Conservation (phyloP, 768 basidiomycete genomes). For the Rickenella mellea region DNA sequence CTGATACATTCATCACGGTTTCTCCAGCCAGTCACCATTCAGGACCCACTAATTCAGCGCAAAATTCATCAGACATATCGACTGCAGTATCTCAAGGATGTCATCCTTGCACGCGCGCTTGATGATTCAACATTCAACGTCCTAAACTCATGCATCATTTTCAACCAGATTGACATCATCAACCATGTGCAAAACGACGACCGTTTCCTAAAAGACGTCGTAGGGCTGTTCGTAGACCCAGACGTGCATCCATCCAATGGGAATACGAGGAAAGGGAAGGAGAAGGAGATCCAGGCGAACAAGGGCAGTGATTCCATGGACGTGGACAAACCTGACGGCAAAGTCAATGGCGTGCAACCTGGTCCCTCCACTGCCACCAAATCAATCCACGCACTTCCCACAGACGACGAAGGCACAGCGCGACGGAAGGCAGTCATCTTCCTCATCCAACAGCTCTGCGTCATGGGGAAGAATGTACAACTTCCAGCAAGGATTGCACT, state of each 20-base stretch:
- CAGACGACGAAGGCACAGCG: slow-evolving; percentile 34
- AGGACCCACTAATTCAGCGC: slow-evolving; percentile 60
- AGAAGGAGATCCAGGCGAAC: slow-evolving; percentile 6
- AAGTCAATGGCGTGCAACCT: slow-evolving; percentile 28
- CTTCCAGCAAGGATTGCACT: slow-evolving; percentile 75
- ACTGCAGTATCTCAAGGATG: slow-evolving; percentile 95
- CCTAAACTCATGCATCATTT: slow-evolving; percentile 94
- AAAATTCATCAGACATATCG: slow-evolving; percentile 98
- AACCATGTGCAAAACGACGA: slow-evolving; percentile 75
- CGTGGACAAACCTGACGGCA: slow-evolving; percentile 21
- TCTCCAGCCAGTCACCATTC: slow-evolving; percentile 81
- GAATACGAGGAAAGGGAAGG: slow-evolving; percentile 15
- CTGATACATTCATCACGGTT: slow-evolving; percentile 75
- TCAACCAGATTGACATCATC: slow-evolving; percentile 99
- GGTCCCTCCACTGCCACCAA: slow-evolving; percentile 2
- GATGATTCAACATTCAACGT: slow-evolving; percentile 98
- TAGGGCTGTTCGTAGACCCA: slow-evolving; percentile 66
- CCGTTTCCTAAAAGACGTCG: slow-evolving; percentile 67
- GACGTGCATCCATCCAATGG: slow-evolving; percentile 42
- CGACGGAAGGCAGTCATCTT: slow-evolving; percentile 71
- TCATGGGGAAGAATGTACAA: slow-evolving; percentile 96
- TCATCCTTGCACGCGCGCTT: slow-evolving; percentile 87
- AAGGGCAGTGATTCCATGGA: slow-evolving; percentile 22
- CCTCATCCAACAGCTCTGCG: slow-evolving; percentile 84
- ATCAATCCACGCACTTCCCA: slow-evolving; percentile 22